These are phyloP conservation scores for Carex parvula DNA, from an alignment of 176 grass and related monocot species.

Conservation along the genomic window DNA sequence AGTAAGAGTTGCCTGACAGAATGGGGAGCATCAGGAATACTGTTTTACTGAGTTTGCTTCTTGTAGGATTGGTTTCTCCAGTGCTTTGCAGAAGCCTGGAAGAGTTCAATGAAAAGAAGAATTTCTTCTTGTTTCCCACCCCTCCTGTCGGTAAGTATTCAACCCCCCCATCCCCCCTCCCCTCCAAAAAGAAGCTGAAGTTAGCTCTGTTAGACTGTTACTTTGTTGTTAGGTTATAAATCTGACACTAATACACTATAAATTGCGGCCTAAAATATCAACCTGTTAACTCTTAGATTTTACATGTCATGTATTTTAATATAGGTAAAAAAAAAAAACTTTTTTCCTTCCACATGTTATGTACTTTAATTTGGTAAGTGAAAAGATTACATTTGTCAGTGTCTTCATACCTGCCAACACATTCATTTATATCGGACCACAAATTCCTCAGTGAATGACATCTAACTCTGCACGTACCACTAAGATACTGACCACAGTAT, in stretches of 20 bases:
- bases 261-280: neutral
- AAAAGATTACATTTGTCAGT: neutral
- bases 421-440: conserved; percentile 2
- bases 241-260: neutral
- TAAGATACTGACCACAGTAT: neutral
- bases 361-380: neutral
- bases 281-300: no score
- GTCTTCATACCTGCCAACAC: neutral
- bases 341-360: neutral
- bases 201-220: neutral
- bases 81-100: conserved; percentile 51
- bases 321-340: neutral
- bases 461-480: neutral
- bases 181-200: neutral
- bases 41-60: conserved; percentile 49
- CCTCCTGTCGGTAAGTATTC: conserved; percentile 8
- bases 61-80: conserved; percentile 47
- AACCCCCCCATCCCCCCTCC: neutral
- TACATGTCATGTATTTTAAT: neutral
- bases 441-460: neutral
- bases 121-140: conserved; percentile 31
- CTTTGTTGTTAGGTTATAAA: neutral
- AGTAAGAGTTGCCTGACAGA: conserved; percentile 11
- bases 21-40: conserved; percentile 40
- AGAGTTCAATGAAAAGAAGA: conserved; percentile 49